These are phyloP conservation scores for Gloeophyllum trabeum DNA, from an alignment of 768 basidiomycete genomes.

Conservation along the genomic window DNA sequence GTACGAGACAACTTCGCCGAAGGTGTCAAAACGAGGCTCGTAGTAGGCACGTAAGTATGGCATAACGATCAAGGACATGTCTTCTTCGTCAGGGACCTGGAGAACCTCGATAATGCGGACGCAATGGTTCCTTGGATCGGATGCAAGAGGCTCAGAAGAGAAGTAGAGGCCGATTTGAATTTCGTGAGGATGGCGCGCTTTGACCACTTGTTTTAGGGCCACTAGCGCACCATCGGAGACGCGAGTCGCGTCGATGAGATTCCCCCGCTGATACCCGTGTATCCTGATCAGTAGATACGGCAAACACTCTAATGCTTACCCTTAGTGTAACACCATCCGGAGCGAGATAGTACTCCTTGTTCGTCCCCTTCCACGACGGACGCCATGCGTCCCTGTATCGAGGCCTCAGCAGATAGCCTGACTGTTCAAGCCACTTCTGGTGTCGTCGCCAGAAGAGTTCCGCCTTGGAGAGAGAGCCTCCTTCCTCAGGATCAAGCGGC, in stretches of 20 bases:
- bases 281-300: too few species aligned
- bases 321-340: not conserved
- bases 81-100: not conserved
- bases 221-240: not conserved
- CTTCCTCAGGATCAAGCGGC: too few species aligned
- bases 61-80: not conserved
- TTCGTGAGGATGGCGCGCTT: not conserved
- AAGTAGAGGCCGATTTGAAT: not conserved
- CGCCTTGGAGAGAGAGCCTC: not conserved
- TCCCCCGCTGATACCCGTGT: too few species aligned
- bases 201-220: not conserved
- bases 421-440: not conserved
- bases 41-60: not conserved
- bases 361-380: not conserved
- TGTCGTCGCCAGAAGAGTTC: not conserved
- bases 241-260: too few species aligned
- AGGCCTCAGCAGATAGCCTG: not conserved
- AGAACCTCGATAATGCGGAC: not conserved
- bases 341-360: not conserved
- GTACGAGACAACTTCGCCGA: not conserved
- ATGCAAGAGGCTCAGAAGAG: not conserved
- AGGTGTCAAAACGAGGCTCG: not conserved
- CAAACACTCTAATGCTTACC: not conserved
- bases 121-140: not conserved
- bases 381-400: not conserved